Percentiles rank a stretch among this genome's conserved stretches.
Evolutionary conservation across 2,329 filamentous ascomycete genomes (phyloP).

Genomic region (Botrytis fragariae): DNA sequence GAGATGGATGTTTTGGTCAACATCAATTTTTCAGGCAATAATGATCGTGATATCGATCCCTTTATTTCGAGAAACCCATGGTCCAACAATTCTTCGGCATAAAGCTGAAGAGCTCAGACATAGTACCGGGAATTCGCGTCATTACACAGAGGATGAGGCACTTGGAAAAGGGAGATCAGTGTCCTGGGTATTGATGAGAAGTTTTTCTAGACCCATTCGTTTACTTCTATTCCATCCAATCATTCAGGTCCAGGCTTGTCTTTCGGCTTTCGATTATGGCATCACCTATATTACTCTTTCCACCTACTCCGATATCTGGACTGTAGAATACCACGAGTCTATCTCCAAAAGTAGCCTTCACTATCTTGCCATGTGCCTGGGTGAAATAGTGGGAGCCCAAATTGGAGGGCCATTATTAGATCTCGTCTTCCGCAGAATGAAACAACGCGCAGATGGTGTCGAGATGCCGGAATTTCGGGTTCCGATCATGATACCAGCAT

Average conservation of each 20-base stretch:
- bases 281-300: neutral
- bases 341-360: slow-evolving; percentile 55
- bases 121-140: neutral
- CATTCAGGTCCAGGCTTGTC: neutral
- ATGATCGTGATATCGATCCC: slow-evolving; percentile 43
- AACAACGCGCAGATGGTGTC: slow-evolving; percentile 48
- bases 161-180: slow-evolving; percentile 29
- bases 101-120: neutral
- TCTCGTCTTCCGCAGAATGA: slow-evolving; percentile 22
- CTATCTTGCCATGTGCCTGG: slow-evolving; percentile 50
- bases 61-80: slow-evolving; percentile 49
- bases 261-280: neutral
- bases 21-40: slow-evolving; percentile 45
- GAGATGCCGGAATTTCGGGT: slow-evolving; percentile 60
- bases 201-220: neutral
- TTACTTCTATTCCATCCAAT: neutral
- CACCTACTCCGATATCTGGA: neutral
- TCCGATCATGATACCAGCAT: slow-evolving; percentile 54
- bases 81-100: slow-evolving; percentile 46
- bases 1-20: slow-evolving; percentile 54
- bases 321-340: slow-evolving; percentile 25
- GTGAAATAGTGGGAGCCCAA: slow-evolving; percentile 39
- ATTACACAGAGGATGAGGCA: slow-evolving; percentile 33
- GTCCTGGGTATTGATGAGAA: slow-evolving; percentile 27
- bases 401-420: slow-evolving; percentile 35